phyloP scores from a whole-genome alignment of 176 grass and related monocot species.

The Paspalum notatum region DNA sequence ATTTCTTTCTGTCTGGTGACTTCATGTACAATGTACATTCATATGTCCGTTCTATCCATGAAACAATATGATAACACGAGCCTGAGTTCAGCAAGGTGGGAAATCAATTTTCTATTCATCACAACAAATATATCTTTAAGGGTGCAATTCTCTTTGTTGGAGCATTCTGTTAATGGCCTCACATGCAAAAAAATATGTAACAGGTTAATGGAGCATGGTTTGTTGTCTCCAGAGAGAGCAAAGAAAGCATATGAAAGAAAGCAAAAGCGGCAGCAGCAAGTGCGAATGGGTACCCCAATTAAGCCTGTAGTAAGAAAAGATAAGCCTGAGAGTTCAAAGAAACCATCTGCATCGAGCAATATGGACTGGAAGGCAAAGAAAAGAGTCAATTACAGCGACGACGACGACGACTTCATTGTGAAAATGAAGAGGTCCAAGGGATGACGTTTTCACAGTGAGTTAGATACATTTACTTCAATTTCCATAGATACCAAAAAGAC shows the following conservation, averaged over 20 bases:
- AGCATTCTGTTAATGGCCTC: background rate
- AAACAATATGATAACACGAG: background rate
- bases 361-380: slow-evolving; percentile 70
- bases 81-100: background rate
- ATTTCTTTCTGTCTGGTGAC: background rate
- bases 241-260: slow-evolving; percentile 91
- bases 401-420: slow-evolving; percentile 68
- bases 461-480: background rate
- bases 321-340: slow-evolving; percentile 74
- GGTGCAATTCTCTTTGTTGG: background rate
- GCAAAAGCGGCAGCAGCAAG: slow-evolving; percentile 69
- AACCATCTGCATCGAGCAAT: slow-evolving; percentile 44
- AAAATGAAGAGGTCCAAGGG: slow-evolving; percentile 63
- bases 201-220: slow-evolving; percentile 99
- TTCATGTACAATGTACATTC: slow-evolving; percentile 5
- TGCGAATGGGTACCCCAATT: slow-evolving; percentile 52
- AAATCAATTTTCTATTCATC: no score
- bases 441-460: slow-evolving; percentile 30
- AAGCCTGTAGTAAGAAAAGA: slow-evolving; percentile 52
- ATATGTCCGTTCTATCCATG: background rate
- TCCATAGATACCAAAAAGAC: background rate
- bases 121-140: background rate
- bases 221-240: slow-evolving; percentile 80
- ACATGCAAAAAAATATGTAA: background rate
- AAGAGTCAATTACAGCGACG: slow-evolving; percentile 62